phyloP scores from a whole-genome alignment of 129 eudicot genomes.

The Pittosporum tobira region DNA sequence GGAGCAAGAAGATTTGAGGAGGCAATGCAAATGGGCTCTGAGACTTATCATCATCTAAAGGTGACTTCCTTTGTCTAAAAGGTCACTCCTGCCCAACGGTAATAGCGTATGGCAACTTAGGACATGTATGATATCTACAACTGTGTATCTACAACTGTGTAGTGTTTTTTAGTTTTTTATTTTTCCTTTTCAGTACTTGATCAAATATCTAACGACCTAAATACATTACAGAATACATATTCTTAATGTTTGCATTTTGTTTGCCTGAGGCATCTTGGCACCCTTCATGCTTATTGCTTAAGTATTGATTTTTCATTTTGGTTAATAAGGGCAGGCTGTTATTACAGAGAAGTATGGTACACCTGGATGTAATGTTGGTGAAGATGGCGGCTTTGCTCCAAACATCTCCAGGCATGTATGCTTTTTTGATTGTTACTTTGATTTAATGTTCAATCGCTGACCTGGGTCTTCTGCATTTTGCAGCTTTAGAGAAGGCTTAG shows the following conservation, averaged over 20 bases:
- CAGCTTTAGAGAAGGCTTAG: constrained; percentile 88
- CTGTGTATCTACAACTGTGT: background rate
- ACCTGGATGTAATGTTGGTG: constrained; percentile 85
- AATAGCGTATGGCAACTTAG: background rate
- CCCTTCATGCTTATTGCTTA: background rate
- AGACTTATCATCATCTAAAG: constrained; percentile 94
- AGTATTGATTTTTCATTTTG: constrained; percentile 12
- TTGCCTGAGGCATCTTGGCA: constrained; percentile 4
- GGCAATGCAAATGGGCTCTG: constrained; percentile 95
- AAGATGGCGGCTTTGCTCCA: constrained; percentile 97
- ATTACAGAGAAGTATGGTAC: constrained; percentile 73
- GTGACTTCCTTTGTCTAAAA: constrained; percentile 22
- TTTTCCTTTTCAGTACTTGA: no score
- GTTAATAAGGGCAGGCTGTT: constrained; percentile 54
- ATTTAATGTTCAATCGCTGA: constrained; percentile 15
- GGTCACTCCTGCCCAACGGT: background rate
- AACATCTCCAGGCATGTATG: constrained; percentile 73
- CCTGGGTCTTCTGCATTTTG: constrained; percentile 33
- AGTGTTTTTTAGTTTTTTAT: no score
- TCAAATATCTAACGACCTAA: no score
- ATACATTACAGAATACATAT: no score
- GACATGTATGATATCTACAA: background rate
- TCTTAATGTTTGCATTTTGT: no score
- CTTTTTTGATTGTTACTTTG: constrained; percentile 1
- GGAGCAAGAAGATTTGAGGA: constrained; percentile 87